A percentile compares a stretch with the other conserved stretches of the same genome.
phyloP scores from a whole-genome alignment of 345 rosid species.

The Stellera chamaejasme region DNA sequence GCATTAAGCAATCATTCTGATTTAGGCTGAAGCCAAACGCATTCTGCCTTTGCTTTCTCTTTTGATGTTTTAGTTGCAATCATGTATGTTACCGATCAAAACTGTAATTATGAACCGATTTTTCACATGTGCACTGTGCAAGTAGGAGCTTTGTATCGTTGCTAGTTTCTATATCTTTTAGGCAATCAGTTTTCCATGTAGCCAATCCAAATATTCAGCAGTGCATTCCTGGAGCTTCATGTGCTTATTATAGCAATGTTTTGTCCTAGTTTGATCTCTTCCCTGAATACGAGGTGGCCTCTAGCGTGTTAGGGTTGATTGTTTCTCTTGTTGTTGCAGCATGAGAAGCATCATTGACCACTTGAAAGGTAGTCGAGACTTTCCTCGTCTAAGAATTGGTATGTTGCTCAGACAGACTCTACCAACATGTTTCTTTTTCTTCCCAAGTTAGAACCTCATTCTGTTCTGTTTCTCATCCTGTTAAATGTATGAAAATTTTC shows the following conservation, averaged over 20 bases:
- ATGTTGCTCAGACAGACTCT: constrained; percentile 5
- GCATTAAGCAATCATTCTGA: neutral
- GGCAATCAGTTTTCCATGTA: too few species aligned
- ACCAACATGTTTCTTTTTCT: too few species aligned
- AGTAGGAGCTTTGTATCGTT: too few species aligned
- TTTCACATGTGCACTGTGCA: too few species aligned
- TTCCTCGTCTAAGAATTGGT: constrained; percentile 96
- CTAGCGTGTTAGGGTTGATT: neutral
- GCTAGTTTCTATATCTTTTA: too few species aligned
- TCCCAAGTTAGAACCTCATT: too few species aligned
- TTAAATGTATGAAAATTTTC: constrained; percentile 11
- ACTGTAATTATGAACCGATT: too few species aligned
- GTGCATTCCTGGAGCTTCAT: neutral
- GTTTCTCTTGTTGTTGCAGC: constrained; percentile 30
- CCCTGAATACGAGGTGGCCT: neutral
- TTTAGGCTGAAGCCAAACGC: neutral
- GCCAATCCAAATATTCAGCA: too few species aligned
- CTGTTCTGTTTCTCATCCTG: neutral
- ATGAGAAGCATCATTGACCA: constrained; percentile 83
- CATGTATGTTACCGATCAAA: too few species aligned
- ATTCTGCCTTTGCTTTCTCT: too few species aligned
- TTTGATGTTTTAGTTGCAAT: too few species aligned
- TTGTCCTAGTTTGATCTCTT: neutral
- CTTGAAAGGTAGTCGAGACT: constrained; percentile 85
- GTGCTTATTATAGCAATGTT: neutral